These are phyloP conservation scores for Penicillium malachiteum DNA, from an alignment of 495 filamentous ascomycete genomes.

Conservation along the genomic window DNA sequence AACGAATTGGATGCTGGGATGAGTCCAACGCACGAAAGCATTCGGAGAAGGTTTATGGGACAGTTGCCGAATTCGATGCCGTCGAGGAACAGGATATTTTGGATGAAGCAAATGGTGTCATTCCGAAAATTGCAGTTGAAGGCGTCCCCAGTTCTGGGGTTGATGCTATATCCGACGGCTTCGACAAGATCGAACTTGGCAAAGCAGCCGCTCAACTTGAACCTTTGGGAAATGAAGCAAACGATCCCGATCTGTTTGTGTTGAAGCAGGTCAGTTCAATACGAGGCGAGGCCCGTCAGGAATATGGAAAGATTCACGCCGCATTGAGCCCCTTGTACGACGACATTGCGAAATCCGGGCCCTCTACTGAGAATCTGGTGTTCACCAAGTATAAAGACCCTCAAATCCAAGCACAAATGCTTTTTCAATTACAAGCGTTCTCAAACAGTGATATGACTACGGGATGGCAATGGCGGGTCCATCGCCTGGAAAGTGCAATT, in stretches of 20 bases:
- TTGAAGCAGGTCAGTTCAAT: slow-evolving; percentile 72
- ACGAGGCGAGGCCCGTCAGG: slow-evolving; percentile 79
- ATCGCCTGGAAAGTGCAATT: slow-evolving; percentile 69
- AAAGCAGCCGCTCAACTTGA: slow-evolving; percentile 20
- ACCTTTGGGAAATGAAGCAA: slow-evolving; percentile 17
- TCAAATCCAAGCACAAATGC: slow-evolving; percentile 81
- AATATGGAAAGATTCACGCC: slow-evolving; percentile 88
- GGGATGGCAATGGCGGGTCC: slow-evolving; percentile 68
- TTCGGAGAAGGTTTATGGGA: slow-evolving; percentile 70
- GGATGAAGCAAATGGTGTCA: slow-evolving; percentile 18
- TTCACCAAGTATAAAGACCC: slow-evolving; percentile 87
- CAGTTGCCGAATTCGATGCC: slow-evolving; percentile 60
- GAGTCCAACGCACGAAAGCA: slow-evolving; percentile 79
- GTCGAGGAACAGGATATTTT: slow-evolving; percentile 50
- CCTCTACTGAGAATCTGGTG: slow-evolving; percentile 76
- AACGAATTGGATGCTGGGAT: slow-evolving; percentile 88
- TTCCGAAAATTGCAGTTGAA: slow-evolving; percentile 13
- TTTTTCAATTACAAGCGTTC: slow-evolving; percentile 77
- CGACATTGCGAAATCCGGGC: slow-evolving; percentile 69
- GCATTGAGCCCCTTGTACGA: slow-evolving; percentile 85
- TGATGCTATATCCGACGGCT: slow-evolving; percentile 57
- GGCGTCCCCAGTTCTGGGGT: slow-evolving; percentile 17
- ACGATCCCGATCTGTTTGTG: slow-evolving; percentile 58
- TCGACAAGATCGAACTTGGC: slow-evolving; percentile 62
- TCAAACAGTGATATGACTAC: slow-evolving; percentile 73